These are phyloP conservation scores for Hirsutella rhossiliensis DNA, from an alignment of 2,329 filamentous ascomycete genomes.

Conservation along the genomic window DNA sequence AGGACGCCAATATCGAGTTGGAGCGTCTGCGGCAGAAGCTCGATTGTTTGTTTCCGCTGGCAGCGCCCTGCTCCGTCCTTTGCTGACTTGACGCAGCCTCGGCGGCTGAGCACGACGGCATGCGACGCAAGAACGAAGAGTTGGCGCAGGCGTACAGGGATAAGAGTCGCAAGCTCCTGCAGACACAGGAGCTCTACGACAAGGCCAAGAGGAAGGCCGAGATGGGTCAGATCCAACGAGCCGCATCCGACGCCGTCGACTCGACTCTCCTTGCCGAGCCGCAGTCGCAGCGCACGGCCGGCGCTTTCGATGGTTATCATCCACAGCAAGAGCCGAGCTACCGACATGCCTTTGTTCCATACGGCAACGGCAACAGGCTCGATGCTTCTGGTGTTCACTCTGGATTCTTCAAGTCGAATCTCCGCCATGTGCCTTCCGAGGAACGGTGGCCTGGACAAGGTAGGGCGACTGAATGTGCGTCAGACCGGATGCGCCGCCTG, in stretches of 20 bases:
- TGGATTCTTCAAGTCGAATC: not conserved
- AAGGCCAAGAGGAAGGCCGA: slow-evolving; percentile 45
- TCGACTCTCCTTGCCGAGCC: slow-evolving; percentile 10
- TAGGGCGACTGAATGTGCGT: slow-evolving; percentile 2
- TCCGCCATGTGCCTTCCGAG: no score
- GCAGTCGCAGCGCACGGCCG: slow-evolving; percentile 1
- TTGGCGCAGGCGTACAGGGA: slow-evolving; percentile 54
- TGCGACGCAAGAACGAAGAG: slow-evolving; percentile 62
- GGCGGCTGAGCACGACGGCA: slow-evolving; percentile 46
- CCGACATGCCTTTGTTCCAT: slow-evolving; percentile 1
- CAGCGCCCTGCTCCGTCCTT: not conserved
- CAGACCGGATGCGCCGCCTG: not conserved
- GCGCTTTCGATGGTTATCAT: slow-evolving; percentile 3
- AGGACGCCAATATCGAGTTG: slow-evolving; percentile 65
- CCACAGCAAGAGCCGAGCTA: not conserved
- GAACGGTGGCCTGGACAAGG: no score
- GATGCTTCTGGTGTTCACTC: slow-evolving; percentile 10
- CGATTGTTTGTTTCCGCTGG: slow-evolving; percentile 33
- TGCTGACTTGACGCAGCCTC: slow-evolving; percentile 28
- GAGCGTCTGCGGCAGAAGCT: slow-evolving; percentile 52
- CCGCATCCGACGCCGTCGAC: slow-evolving; percentile 34
- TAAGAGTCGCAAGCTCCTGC: slow-evolving; percentile 56
- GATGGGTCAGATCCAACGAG: slow-evolving; percentile 40
- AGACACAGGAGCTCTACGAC: slow-evolving; percentile 55
- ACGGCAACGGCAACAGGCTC: slow-evolving; percentile 7